Evolutionary conservation across 2,329 filamentous ascomycete genomes (phyloP).

Genomic region (Xylaria hypoxylon): DNA sequence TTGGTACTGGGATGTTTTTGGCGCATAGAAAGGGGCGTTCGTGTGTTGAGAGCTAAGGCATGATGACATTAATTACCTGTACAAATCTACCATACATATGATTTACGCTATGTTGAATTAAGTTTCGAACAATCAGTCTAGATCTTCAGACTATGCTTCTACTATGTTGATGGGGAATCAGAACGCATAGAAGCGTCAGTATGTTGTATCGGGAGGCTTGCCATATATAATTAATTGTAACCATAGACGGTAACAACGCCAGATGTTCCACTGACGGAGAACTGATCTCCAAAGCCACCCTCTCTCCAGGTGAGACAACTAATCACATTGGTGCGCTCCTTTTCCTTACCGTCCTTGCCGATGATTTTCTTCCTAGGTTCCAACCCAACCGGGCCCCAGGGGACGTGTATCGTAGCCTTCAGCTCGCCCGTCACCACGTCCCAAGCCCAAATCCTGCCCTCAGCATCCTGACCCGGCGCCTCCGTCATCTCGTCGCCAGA

Average conservation of each 20-base stretch:
- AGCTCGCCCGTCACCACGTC: conserved; percentile 81
- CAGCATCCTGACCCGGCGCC: conserved; percentile 46
- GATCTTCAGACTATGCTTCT: conserved; percentile 5
- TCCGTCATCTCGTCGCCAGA: conserved; percentile 78
- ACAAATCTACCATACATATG: conserved; percentile 37
- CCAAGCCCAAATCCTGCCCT: conserved; percentile 82
- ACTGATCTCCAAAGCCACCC: conserved; percentile 71
- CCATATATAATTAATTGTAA: conserved; percentile 44
- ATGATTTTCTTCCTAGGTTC: conserved; percentile 65
- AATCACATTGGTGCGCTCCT: conserved; percentile 68
- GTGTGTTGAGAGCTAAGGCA: conserved; percentile 30
- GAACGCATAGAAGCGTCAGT: not conserved
- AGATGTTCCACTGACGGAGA: conserved; percentile 73
- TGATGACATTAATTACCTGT: conserved; percentile 38
- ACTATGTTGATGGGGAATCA: conserved; percentile 14
- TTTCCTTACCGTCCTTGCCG: conserved; percentile 70
- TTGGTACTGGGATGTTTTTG: conserved; percentile 34
- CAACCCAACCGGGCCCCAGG: conserved; percentile 65
- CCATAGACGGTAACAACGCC: conserved; percentile 74
- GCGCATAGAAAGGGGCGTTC: conserved; percentile 43
- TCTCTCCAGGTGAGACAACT: conserved; percentile 74
- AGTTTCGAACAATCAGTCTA: conserved; percentile 10
- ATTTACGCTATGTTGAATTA: conserved; percentile 34
- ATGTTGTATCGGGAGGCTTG: not conserved
- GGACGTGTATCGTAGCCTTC: conserved; percentile 69